Evolutionary conservation across 2,329 filamentous ascomycete genomes (phyloP).

Genomic region (Claviceps purpurea): DNA sequence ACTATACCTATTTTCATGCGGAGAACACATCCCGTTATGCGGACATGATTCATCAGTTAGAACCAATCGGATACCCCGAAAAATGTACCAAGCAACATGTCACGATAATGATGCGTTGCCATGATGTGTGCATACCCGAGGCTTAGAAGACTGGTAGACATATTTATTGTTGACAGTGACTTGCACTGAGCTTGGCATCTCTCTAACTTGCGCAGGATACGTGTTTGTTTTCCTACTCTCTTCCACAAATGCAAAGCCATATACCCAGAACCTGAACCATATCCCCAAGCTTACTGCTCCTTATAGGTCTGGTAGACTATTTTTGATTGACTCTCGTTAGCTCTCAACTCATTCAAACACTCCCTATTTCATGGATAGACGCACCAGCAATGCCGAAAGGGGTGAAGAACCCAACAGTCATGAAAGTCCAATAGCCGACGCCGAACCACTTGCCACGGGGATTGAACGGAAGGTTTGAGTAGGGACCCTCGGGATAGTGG

Average conservation of each 20-base stretch:
- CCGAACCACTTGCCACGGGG: slow-evolving; percentile 77
- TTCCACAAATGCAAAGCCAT: slow-evolving; percentile 10
- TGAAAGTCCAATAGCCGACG: slow-evolving; percentile 68
- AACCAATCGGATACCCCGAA: neutral
- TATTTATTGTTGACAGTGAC: slow-evolving; percentile 12
- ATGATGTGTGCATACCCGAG: neutral
- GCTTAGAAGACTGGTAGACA: slow-evolving; percentile 3
- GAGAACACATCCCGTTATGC: neutral
- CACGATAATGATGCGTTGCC: neutral
- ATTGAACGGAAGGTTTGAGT: slow-evolving; percentile 95
- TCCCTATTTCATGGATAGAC: slow-evolving; percentile 19
- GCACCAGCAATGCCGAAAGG: slow-evolving; percentile 52
- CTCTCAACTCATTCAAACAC: neutral
- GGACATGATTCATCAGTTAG: neutral
- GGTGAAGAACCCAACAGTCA: slow-evolving; percentile 39
- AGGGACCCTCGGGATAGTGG: slow-evolving; percentile 96
- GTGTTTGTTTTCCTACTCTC: slow-evolving; percentile 10
- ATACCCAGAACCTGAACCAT: slow-evolving; percentile 3
- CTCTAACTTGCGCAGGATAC: slow-evolving; percentile 17
- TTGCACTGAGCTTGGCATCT: slow-evolving; percentile 18
- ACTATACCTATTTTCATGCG: neutral
- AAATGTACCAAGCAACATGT: neutral
- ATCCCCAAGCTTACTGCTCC: slow-evolving; percentile 18
- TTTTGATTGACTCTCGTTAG: slow-evolving; percentile 1
- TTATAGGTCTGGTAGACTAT: slow-evolving; percentile 37